phyloP scores from a whole-genome alignment of 306 rosid genomes.

The Betula pendula region DNA sequence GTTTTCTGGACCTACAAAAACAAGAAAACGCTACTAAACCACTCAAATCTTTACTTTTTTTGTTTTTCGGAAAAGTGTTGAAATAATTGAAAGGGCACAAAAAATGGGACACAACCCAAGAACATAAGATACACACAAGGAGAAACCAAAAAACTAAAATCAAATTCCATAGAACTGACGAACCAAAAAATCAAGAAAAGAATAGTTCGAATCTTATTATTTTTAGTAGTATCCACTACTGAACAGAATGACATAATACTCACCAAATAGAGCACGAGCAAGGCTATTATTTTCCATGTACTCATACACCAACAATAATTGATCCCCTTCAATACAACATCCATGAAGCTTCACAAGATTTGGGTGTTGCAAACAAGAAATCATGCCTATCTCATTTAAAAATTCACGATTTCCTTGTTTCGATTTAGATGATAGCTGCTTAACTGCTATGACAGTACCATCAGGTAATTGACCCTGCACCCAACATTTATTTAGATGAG shows the following conservation, averaged over 20 bases:
- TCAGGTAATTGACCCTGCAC: constrained; percentile 64
- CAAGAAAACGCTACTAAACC: neutral
- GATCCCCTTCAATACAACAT: constrained; percentile 68
- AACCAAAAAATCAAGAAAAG: neutral
- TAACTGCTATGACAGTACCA: constrained; percentile 65
- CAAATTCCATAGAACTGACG: neutral
- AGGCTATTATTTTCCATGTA: constrained; percentile 79
- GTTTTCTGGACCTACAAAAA: constrained; percentile 38
- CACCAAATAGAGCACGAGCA: constrained; percentile 65
- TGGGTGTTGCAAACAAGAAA: constrained; percentile 72
- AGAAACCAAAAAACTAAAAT: neutral
- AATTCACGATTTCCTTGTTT: constrained; percentile 79
- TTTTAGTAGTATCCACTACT: neutral
- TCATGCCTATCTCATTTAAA: constrained; percentile 70
- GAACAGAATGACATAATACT: constrained; percentile 24
- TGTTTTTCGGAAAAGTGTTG: too few relatives aligned
- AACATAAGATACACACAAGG: neutral
- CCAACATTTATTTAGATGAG: constrained; percentile 20
- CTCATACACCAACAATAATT: constrained; percentile 66
- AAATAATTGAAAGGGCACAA: neutral
- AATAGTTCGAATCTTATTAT: neutral
- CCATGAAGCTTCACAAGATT: constrained; percentile 80
- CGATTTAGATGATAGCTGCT: constrained; percentile 71
- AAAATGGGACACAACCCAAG: neutral
- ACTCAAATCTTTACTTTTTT: too few relatives aligned